These are phyloP conservation scores for Gentiana macrophylla DNA, from an alignment of 257 asterid species.

Conservation along the genomic window DNA sequence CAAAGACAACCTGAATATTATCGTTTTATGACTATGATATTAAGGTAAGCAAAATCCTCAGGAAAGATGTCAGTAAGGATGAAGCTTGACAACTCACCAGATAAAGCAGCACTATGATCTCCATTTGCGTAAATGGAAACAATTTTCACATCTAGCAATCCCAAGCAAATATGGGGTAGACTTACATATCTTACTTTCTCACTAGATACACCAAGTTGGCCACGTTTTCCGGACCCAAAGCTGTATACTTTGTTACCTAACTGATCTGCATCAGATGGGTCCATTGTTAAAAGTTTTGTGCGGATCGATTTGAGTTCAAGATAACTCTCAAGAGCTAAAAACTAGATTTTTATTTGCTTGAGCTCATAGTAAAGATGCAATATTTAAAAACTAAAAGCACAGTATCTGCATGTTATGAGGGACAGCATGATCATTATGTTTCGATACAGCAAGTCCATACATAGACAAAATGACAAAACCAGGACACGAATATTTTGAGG, in stretches of 20 bases:
- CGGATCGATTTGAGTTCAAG: background rate
- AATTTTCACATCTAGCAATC: constrained; percentile 34
- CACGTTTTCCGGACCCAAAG: constrained; percentile 87
- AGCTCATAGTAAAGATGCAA: too few species aligned
- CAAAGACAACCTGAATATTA: too few species aligned
- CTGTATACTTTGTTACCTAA: constrained; percentile 45
- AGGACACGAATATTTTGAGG: too few species aligned
- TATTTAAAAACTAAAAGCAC: too few species aligned
- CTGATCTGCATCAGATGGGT: constrained; percentile 21
- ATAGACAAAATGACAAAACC: too few species aligned
- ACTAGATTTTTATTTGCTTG: background rate
- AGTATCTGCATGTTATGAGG: too few species aligned
- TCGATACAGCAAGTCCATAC: too few species aligned
- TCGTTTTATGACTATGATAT: too few species aligned
- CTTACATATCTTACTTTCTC: constrained; percentile 42
- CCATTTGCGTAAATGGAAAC: constrained; percentile 55
- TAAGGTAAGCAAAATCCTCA: too few species aligned
- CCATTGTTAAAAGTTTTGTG: background rate
- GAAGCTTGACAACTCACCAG: constrained; percentile 28
- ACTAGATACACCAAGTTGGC: constrained; percentile 68
- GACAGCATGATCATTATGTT: too few species aligned
- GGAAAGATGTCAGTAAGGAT: background rate
- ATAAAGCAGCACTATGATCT: constrained; percentile 92
- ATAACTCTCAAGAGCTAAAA: background rate
- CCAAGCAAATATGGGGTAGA: constrained; percentile 53